These are phyloP conservation scores for Kernera saxatilis DNA, from an alignment of 345 rosid species.

Conservation along the genomic window DNA sequence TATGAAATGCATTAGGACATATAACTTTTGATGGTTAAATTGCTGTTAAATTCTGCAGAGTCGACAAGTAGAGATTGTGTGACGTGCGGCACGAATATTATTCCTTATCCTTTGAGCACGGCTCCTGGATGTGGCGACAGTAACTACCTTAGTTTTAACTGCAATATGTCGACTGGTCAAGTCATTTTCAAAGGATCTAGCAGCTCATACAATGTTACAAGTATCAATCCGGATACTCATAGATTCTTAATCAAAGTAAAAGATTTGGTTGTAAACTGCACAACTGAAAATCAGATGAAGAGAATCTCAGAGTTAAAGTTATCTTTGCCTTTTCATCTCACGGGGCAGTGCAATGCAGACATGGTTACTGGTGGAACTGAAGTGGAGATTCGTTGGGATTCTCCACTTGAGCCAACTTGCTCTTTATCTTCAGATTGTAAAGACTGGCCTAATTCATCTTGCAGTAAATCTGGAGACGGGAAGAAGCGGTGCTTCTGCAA, in stretches of 20 bases:
- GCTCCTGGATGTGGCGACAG: conserved; percentile 56
- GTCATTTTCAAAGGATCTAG: conserved; percentile 33
- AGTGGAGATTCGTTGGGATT: conserved; percentile 52
- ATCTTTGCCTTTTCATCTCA: conserved; percentile 36
- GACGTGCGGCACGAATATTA: conserved; percentile 42
- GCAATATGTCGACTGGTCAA: conserved; percentile 42
- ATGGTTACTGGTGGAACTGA: conserved; percentile 26
- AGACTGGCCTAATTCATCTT: conserved; percentile 53
- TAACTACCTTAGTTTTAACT: conserved; percentile 42
- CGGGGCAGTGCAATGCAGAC: conserved; percentile 33
- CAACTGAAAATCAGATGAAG: background rate
- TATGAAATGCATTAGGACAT: background rate
- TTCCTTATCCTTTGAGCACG: conserved; percentile 65
- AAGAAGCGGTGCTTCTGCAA: conserved; percentile 45
- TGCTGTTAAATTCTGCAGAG: conserved; percentile 32
- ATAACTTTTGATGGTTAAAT: background rate
- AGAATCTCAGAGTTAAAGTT: conserved; percentile 8
- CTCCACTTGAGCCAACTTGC: conserved; percentile 53
- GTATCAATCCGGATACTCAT: conserved; percentile 33
- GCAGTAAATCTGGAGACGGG: conserved; percentile 31
- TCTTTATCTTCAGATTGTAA: conserved; percentile 43
- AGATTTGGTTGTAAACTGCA: conserved; percentile 19
- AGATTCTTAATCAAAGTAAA: conserved; percentile 36
- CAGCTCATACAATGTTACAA: conserved; percentile 39
- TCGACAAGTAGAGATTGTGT: conserved; percentile 39